phyloP scores from a whole-genome alignment of 2,329 filamentous ascomycete genomes.

The Laburnicola sp. region DNA sequence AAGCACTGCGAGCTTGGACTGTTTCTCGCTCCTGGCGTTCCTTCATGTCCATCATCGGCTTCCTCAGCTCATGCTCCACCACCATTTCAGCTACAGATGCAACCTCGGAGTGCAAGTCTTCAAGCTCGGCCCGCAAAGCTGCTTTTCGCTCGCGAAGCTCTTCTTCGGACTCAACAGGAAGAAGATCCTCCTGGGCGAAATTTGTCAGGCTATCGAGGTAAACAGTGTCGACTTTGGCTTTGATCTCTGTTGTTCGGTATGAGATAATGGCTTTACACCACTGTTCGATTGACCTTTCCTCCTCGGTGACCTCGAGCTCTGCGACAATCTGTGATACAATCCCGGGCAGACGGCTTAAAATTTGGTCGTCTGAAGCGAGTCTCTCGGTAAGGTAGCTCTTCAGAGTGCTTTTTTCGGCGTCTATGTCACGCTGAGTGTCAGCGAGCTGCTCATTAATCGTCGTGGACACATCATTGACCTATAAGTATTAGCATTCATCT shows the following conservation, averaged over 20 bases:
- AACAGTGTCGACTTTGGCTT: constrained; percentile 54
- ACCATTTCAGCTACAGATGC: constrained; percentile 72
- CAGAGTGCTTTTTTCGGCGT: constrained; percentile 51
- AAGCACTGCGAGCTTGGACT: constrained; percentile 42
- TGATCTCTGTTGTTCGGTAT: constrained; percentile 48
- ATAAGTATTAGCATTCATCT: constrained; percentile 2
- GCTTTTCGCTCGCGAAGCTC: constrained; percentile 57
- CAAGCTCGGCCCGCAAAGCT: constrained; percentile 65
- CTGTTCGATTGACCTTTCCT: constrained; percentile 58
- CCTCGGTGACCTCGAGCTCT: constrained; percentile 53
- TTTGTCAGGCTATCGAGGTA: constrained; percentile 51
- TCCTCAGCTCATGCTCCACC: constrained; percentile 67
- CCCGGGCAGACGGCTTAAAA: constrained; percentile 67
- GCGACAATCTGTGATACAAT: constrained; percentile 63
- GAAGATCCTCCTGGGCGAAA: constrained; percentile 8
- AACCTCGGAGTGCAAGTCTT: constrained; percentile 71
- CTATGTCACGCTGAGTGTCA: constrained; percentile 53
- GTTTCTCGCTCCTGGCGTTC: constrained; percentile 42
- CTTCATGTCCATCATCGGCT: constrained; percentile 58
- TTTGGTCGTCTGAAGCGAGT: constrained; percentile 65
- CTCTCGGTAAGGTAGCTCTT: constrained; percentile 55
- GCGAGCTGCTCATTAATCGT: constrained; percentile 40
- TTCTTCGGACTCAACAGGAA: constrained; percentile 29
- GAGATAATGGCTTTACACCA: constrained; percentile 55
- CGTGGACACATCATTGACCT: constrained; percentile 38